A percentile compares a stretch with the other conserved stretches of the same genome.
phyloP scores from a whole-genome alignment of 805 yeast genomes.

The Brettanomyces bruxellensis region DNA sequence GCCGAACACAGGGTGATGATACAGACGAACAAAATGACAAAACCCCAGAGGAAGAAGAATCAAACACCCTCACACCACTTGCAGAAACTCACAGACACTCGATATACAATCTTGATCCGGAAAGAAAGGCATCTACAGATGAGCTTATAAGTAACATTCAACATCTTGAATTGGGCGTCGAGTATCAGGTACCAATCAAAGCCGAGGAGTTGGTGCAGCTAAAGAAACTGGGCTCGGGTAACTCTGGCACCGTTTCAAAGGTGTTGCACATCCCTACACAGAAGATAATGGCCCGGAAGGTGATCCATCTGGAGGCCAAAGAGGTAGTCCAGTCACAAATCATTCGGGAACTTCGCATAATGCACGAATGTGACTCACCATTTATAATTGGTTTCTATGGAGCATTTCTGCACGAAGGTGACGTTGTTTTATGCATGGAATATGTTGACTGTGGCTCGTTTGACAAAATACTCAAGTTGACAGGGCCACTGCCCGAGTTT shows the following conservation, averaged over 20 bases:
- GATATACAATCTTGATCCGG: conserved; percentile 17
- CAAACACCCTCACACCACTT: neutral
- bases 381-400: conserved; percentile 88
- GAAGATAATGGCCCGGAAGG: conserved; percentile 82
- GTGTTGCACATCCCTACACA: conserved; percentile 86
- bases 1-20: neutral
- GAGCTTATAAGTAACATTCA: conserved; percentile 36
- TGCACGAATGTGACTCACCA: conserved; percentile 82
- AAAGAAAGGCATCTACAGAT: conserved; percentile 23
- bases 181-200: conserved; percentile 41
- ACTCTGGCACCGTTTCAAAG: conserved; percentile 86
- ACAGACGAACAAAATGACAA: neutral
- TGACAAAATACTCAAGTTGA: conserved; percentile 59
- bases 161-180: conserved; percentile 44
- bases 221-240: conserved; percentile 82
- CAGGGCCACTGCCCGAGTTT: conserved; percentile 58
- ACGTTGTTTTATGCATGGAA: conserved; percentile 90
- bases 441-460: conserved; percentile 92
- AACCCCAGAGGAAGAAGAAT: neutral
- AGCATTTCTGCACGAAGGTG: conserved; percentile 64
- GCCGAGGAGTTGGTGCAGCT: conserved; percentile 65
- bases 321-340: conserved; percentile 74
- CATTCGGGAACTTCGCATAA: conserved; percentile 76
- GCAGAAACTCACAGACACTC: neutral
- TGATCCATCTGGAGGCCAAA: conserved; percentile 78